Evolutionary conservation across 2,329 filamentous ascomycete species (phyloP), one percentile per base, ranked within the genome.

Genomic region (Arthroderma sp.): DNA sequence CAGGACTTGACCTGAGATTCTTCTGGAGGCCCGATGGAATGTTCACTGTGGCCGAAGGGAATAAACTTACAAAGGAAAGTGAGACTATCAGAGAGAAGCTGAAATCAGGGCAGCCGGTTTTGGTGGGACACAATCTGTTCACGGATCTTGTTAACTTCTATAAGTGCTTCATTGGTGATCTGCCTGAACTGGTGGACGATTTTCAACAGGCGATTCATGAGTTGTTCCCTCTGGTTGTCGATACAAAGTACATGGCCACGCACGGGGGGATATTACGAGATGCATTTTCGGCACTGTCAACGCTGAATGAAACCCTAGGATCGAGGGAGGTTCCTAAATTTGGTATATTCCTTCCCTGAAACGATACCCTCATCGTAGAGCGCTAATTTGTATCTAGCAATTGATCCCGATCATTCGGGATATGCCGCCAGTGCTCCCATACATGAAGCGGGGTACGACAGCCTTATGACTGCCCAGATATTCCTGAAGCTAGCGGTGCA

Each of bases 371-470:
- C 19, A 19, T 54, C 31, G 19, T 33, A 54, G 17, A 11, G 11
- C 39, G 28, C 55, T 38, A 37, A 60, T 38, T 23, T 47, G 11
- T 31, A 9, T 58, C 28, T 35, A 72, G 71, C 55, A 4, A 60
- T 72, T 54, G 66, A 73, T 37, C 44, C 63, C 2, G 55, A 63
- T 9, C 65, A 71, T 59, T 58, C 56, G 1, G 71, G 70, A 57
- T 74, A 74, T 47, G 39, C 60, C 7, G 58, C 41, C 19, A 55
- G 59, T 7, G 63, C 63, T 4, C 60, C 62, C 21, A 58, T 61
- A 11, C 82, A 85, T 58, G 82, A 85, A 68, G 82, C 82, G 15
- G 82, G 82, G 6, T 85, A 80, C 61, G 82, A 85, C 65, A 83
- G 80, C 66, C 75, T 80, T 59, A 71, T 84, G 21, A 82, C 82